Base-by-base conservation (phyloP, 306 rosid genomes). In the Bauhinia variegata region DNA sequence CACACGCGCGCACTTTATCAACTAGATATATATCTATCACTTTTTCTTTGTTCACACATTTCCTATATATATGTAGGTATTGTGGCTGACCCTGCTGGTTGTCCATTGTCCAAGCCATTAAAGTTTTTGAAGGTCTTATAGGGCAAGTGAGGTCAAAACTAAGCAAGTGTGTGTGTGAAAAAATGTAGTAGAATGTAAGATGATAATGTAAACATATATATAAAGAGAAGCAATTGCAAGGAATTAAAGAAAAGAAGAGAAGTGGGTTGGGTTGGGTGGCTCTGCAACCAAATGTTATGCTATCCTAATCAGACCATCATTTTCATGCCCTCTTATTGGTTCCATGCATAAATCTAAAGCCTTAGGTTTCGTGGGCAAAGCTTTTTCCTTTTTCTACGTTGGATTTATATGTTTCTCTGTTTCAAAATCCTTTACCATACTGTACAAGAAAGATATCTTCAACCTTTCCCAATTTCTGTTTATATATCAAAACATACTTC, bases 271-370 rank as follows among this genome's bases (percentile, higher is more conserved):
- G 65, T 71, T 80, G 81, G 78, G 78, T 81, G 60, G 59, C 54
- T 57, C 66, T 79, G 71, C 71, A 41, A 89, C 84, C 79, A 80
- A 38, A 54, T 73, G 4, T 41, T 60, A 44, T 89, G 93, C 82
- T 68, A 74, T 89, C 93, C 84, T 76, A 87, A 87, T 89, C 91
- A 79, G 86, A 87, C 83, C 80, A 80, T 64, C 84, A 86, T 80
- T 77, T 87, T 67, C 81, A 38, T 53, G 56, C 54, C 63, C 46
- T 79, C 8, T 83, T 81, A 74, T 84, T 87, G 95, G 84, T 32
- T 50, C 55, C 74, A 46, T 43, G 10, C 36, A 30, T n/a, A n/a
- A n/a, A n/a, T 49, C 44, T 13, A 44, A 43, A 59, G 59, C 80
- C 73, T 71, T 58, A 62, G 47, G 69, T 78, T 75, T 84, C 16